phyloP scores from a whole-genome alignment of 257 asterid species.

The Salvia splendens region DNA sequence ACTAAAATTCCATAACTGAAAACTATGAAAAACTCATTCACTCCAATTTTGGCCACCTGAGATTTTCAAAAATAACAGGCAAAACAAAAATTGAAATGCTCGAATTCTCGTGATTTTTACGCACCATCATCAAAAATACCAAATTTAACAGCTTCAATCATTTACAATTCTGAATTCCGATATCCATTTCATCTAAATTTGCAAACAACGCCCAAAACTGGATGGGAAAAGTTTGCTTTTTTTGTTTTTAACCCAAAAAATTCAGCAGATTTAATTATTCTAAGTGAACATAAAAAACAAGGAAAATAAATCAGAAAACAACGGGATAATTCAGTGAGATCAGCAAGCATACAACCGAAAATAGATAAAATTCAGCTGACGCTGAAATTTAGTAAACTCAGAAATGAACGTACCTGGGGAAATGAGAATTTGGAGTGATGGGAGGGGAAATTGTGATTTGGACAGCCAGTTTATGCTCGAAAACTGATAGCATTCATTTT shows the following conservation, averaged over 20 bases:
- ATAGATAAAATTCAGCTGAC: constrained; percentile 22
- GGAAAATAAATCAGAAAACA: constrained; percentile 5
- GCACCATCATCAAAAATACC: constrained; percentile 12
- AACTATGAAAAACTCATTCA: constrained; percentile 7
- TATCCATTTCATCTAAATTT: constrained; percentile 18
- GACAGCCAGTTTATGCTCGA: constrained; percentile 26
- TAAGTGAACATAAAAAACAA: background rate
- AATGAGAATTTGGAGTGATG: constrained; percentile 3
- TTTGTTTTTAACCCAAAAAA: background rate
- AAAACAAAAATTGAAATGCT: constrained; percentile 16
- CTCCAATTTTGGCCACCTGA: constrained; percentile 26
- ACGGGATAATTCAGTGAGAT: constrained; percentile 32
- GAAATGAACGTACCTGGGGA: constrained; percentile 40
- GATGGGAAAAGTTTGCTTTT: background rate
- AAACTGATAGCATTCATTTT: constrained; percentile 42
- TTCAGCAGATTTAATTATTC: constrained; percentile 11
- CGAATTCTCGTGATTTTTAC: constrained; percentile 15
- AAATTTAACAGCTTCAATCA: constrained; percentile 15
- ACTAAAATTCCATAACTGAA: constrained; percentile 34
- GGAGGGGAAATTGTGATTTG: constrained; percentile 17
- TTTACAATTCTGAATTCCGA: constrained; percentile 10
- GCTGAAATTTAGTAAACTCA: constrained; percentile 8
- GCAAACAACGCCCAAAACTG: background rate
- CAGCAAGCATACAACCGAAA: constrained; percentile 30
- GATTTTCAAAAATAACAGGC: background rate